Evolutionary conservation across 2,329 filamentous ascomycete species (phyloP), one percentile per base, ranked within the genome.

Genomic region (Nemania sp.): DNA sequence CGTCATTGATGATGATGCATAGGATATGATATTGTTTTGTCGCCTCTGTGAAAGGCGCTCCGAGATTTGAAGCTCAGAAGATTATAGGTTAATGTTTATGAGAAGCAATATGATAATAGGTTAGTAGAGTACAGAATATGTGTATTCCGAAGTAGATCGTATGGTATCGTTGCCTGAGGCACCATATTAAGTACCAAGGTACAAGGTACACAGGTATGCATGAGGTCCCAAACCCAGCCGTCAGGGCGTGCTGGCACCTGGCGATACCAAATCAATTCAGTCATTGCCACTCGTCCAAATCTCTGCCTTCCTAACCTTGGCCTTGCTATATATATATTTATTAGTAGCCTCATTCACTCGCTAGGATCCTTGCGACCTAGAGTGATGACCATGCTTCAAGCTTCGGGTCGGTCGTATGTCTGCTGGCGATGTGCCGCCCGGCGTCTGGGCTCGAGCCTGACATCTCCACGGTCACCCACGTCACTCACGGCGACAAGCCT

Each of bases 341-440:
- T 46, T 39, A 45, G 35, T 34, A 13, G 29, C 18, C 29, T 54
- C 46, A 32, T 20, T 21, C 18, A 17, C 25, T 57, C n/a, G n/a
- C 40, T 43, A 29, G 9, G 3, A 21, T 57, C 6, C 17, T 34
- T 15, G 4, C 21, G 25, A 32, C 15, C 6, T 12, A 12, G 12
- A 39, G 45, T 32, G 5, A 69, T 13, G 18, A 74, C 7, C 25
- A 29, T 74, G 72, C 53, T 73, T 20, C 68, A 68, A 57, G 66
- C 64, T 43, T 70, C 72, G 17, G 65, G 60, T 54, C 67, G 62
- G 45, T 67, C 71, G 4, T 74, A 69, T 54, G 64, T 74, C 18
- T 74, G 73, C 49, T 74, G 73, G 73, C 66, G 65, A 54, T 74
- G 73, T 59, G 63, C 69, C 18, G 59, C 48, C 45, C 65, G 62